Evolutionary conservation across 2,329 filamentous ascomycete genomes (phyloP).

Genomic region (Hymenoscyphus linearis): DNA sequence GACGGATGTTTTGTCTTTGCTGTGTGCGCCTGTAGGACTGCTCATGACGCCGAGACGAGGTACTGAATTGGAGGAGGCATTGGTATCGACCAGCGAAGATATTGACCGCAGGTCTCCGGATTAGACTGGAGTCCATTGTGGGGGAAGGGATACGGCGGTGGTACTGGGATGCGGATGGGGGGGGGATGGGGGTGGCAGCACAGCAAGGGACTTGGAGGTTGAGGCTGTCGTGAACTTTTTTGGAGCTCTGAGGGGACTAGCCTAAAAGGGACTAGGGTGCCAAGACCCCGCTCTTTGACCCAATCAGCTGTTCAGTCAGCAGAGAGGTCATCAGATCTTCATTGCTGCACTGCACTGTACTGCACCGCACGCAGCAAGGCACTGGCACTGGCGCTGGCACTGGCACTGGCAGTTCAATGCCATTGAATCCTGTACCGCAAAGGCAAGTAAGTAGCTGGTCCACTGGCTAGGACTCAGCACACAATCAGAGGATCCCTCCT

Average conservation of each 20-base stretch:
- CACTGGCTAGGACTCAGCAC: background rate
- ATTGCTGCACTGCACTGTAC: too few relatives aligned
- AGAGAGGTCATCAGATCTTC: background rate
- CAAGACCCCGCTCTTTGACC: background rate
- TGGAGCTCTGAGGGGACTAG: background rate
- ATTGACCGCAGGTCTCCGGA: constrained; percentile 28
- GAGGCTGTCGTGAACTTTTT: constrained; percentile 10
- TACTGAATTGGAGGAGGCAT: constrained; percentile 26
- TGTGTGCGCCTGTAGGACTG: constrained; percentile 32
- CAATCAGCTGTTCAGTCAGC: background rate
- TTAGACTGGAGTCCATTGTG: constrained; percentile 29
- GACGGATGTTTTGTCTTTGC: constrained; percentile 45
- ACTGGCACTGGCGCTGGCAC: too few relatives aligned
- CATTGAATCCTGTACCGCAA: background rate
- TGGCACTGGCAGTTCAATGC: too few relatives aligned
- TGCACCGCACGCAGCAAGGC: background rate
- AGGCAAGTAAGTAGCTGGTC: background rate
- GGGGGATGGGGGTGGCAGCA: background rate
- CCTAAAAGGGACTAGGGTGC: constrained; percentile 4
- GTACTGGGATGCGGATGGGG: too few relatives aligned
- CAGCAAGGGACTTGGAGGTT: background rate
- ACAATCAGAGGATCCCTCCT: background rate
- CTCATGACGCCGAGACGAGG: constrained; percentile 28
- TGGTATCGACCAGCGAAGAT: constrained; percentile 25
- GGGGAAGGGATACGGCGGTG: constrained; percentile 2